phyloP scores from a whole-genome alignment of 2,329 filamentous ascomycete genomes.

The Sporothrix luriei region DNA sequence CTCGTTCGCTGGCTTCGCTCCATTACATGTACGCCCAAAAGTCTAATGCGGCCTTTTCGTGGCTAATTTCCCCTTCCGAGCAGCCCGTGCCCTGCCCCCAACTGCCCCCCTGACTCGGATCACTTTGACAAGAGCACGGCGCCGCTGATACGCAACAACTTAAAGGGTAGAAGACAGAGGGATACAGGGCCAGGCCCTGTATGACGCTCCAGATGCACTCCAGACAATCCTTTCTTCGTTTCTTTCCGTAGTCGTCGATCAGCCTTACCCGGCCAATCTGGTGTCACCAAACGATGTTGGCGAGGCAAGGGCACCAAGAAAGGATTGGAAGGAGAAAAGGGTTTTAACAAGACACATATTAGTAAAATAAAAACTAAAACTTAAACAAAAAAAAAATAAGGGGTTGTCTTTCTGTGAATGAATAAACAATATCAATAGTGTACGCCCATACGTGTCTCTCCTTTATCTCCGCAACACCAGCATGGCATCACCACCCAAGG shows the following conservation, averaged over 20 bases:
- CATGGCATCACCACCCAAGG: neutral
- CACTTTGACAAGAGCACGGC: neutral
- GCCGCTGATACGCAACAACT: no score
- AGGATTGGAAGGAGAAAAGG: no score
- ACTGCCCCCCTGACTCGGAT: conserved; percentile 11
- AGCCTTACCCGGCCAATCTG: conserved; percentile 23
- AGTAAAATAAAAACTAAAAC: no score
- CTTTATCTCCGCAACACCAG: neutral
- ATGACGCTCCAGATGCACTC: conserved; percentile 1
- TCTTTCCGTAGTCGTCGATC: conserved; percentile 13
- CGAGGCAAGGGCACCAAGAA: neutral
- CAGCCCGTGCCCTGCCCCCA: neutral
- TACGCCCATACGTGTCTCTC: neutral
- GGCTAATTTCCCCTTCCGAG: neutral
- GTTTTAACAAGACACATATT: no score
- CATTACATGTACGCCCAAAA: no score
- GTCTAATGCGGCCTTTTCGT: no score
- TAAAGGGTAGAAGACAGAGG: no score
- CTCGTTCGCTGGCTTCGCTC: neutral
- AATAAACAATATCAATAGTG: no score
- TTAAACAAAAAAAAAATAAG: neutral
- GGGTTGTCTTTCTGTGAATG: neutral
- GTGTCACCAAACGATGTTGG: conserved; percentile 5
- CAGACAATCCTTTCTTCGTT: neutral
- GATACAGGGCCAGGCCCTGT: neutral